Evolutionary conservation across 2,329 filamentous ascomycete species (phyloP).

Genomic region (Apiospora hydei): DNA sequence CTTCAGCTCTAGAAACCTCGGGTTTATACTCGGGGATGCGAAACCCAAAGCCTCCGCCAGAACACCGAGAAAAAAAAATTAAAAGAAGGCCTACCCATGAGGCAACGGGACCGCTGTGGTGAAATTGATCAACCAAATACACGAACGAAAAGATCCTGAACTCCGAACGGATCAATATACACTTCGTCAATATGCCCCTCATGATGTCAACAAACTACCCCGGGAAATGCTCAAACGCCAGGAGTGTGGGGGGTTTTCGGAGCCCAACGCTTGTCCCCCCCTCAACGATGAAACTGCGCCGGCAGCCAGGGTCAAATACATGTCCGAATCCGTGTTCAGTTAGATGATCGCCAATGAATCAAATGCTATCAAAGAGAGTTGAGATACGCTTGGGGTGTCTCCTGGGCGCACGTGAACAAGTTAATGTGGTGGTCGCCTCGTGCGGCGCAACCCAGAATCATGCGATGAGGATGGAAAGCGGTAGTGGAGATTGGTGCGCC

Average conservation of each 20-base stretch:
- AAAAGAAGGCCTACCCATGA: neutral
- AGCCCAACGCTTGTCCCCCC: neutral
- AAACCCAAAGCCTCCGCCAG: neutral
- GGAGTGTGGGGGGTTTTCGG: neutral
- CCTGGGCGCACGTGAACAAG: constrained; percentile 75
- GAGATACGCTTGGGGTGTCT: constrained; percentile 33
- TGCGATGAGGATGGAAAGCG: constrained; percentile 93
- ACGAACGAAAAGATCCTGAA: constrained; percentile 20
- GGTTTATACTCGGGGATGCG: constrained; percentile 1
- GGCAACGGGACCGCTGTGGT: neutral
- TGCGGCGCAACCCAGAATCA: constrained; percentile 87
- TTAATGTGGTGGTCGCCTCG: constrained; percentile 91
- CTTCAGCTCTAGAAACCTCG: constrained; percentile 13
- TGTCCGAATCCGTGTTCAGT: neutral
- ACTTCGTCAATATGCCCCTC: neutral
- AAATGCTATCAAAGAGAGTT: constrained; percentile 21
- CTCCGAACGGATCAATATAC: constrained; percentile 12
- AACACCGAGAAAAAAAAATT: neutral
- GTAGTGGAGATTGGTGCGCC: constrained; percentile 85
- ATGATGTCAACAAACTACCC: constrained; percentile 3
- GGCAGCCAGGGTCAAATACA: neutral
- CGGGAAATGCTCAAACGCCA: constrained; percentile 20
- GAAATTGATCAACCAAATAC: constrained; percentile 9
- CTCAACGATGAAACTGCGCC: neutral
- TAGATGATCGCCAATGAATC: neutral